Evolutionary conservation across 257 asterid genomes (phyloP), one percentile per base, ranked within the genome.

Genomic region (Anisodus acutangulus): DNA sequence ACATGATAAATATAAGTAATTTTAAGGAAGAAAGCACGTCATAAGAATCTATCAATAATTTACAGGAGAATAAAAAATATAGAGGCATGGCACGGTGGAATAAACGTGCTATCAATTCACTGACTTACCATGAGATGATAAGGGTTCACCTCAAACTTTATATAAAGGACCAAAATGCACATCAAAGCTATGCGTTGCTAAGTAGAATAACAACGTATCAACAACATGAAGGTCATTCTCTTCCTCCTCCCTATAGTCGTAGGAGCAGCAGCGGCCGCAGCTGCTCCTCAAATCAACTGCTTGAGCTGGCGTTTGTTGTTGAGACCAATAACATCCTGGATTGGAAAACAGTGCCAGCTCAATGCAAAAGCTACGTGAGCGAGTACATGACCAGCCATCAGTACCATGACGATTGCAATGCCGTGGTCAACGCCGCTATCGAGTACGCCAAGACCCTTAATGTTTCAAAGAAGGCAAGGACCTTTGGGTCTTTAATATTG

Each of bases 221-320:
- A 60, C 11, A 63, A 43, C 41, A 86, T 86, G 89, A 53, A 57
- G 57, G 17, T 66, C 39, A 45, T 15, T 43, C 0, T 35, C 8
- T 5, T 84, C 31, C 35, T 85, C 62, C 10, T 88, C 1, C 7
- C 85, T 70, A 16, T 86, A 16, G 86, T 82, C 5, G 12, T 82
- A 11, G 5, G 70, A 67, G n/a, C 84, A 2, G 68, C 86, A 41
- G 86, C 84, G 91, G 43, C 71, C 35, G 85, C 31, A 87, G 91
- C 86, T 66, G 39, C 55, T 84, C 68, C 83, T 17, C 91, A 86
- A 0, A 19, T 88, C 43, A 67, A 93, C 91, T 92, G 97, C 89
- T 90, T 85, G 16, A 93, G 96, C 89, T 93, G 97, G 97, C 93
- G 96, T 79, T 79, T 93, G 9, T 93, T 6, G 96, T 91, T 60